Evolutionary conservation across 805 yeast genomes (phyloP), one percentile per base, ranked within the genome.

Genomic region (Teunomyces kruisii): DNA sequence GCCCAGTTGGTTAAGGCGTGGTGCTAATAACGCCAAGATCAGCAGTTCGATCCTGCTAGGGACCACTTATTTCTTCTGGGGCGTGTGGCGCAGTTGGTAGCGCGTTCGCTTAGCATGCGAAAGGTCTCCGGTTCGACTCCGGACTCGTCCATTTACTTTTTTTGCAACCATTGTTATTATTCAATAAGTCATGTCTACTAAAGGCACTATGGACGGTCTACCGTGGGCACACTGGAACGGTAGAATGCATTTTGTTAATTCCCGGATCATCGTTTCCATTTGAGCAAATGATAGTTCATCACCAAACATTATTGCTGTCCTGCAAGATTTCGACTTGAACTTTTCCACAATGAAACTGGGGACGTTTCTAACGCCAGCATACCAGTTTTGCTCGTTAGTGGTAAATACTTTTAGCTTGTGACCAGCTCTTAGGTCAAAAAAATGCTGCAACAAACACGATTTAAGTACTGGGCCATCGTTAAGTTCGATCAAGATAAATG

Each of bases 181-280:
- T 3, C 42, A 32, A 16, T 47, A 36, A 9, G 27, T 39, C 9
- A 61, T 42, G 31, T 64, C 61, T 27, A 64, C 63, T 3, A 80
- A 47, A 0, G 91, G 90, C 1, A 80, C 75, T 9, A 84, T 59
- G 0, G 89, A 78, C 0, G 96, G 95, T 45, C 96, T 64, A 0
- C 96, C 96, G 60, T 88, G 96, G 0, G 96, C 96, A 68, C 96
- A 89, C 44, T 77, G 81, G 51, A 86, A 84, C 0, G 96, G 95
- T 14, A 72, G 61, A 10, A 64, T 54, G 55, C 96, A 87, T 3
- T 43, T 16, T 0, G 68, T 51, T 24, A 88, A 66, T 1, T 62
- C 49, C 1, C 39, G 28, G 0, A 88, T 53, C 16, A 87, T 53
- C 0, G 57, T 35, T 5, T 52, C 47, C 62, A 88, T 83, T 42